A percentile compares a stretch with the other conserved stretches of the same genome.
Evolutionary conservation across 371 early-diverging fungal genomes (phyloP).

Genomic region (Mucor plumbeus): DNA sequence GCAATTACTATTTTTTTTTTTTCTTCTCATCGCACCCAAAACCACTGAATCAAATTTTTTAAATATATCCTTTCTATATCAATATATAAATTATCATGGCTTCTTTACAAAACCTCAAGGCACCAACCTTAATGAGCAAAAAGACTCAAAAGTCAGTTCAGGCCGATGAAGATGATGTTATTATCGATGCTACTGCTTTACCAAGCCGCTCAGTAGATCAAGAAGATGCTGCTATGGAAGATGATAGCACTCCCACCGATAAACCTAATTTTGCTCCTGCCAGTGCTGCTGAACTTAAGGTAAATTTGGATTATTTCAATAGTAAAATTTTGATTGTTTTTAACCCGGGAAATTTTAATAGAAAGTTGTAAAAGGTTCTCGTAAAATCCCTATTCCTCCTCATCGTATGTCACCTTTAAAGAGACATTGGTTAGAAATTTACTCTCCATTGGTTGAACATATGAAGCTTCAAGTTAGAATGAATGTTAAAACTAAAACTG

Average conservation of each 20-base stretch:
- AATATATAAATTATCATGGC: conserved; percentile 39
- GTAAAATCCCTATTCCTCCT: conserved; percentile 91
- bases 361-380: conserved; percentile 59
- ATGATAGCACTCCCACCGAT: conserved; percentile 27
- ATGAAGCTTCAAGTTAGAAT: conserved; percentile 97
- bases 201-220: conserved; percentile 44
- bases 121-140: conserved; percentile 59
- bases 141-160: conserved; percentile 45
- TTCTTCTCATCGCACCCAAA: background rate
- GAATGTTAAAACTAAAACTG: conserved; percentile 87
- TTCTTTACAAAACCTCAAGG: conserved; percentile 59
- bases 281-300: conserved; percentile 39
- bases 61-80: background rate
- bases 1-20: conserved; percentile 12
- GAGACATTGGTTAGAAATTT: conserved; percentile 97
- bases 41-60: conserved; percentile 7
- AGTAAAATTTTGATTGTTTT: background rate
- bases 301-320: conserved; percentile 6
- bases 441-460: conserved; percentile 98
- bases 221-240: conserved; percentile 62
- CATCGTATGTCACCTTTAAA: conserved; percentile 94
- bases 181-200: conserved; percentile 66
- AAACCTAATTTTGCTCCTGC: conserved; percentile 53
- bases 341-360: conserved; percentile 21
- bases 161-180: conserved; percentile 62